Evolutionary conservation across 371 early-diverging fungal species (phyloP).

Genomic region (Mortierella sp.): DNA sequence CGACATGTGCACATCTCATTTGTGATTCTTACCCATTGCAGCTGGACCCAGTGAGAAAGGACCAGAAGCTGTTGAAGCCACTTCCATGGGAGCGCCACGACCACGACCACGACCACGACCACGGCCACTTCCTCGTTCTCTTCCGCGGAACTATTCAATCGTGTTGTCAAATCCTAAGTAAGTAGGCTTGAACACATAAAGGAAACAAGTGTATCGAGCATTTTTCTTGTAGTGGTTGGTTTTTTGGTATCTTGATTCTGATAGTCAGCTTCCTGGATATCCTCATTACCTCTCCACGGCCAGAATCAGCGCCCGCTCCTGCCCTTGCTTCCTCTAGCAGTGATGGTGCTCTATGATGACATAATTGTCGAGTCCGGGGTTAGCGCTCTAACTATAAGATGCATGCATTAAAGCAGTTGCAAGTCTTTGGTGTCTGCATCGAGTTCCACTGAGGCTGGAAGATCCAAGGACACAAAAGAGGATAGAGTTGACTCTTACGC

Average conservation of each 20-base stretch:
- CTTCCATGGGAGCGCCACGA: slow-evolving; percentile 53
- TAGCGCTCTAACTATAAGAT: too few species aligned
- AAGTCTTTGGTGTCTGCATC: too few species aligned
- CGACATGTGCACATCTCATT: neutral
- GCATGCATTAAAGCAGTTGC: too few species aligned
- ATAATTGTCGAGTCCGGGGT: too few species aligned
- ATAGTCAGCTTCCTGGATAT: too few species aligned
- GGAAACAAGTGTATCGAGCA: neutral
- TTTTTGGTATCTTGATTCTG: too few species aligned
- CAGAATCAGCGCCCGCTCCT: slow-evolving; percentile 18
- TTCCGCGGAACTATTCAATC: slow-evolving; percentile 26
- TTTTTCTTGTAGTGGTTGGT: slow-evolving; percentile 1
- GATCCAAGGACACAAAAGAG: too few species aligned
- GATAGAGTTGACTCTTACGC: slow-evolving; percentile 52
- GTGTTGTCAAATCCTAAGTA: neutral
- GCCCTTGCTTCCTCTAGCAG: slow-evolving; percentile 30
- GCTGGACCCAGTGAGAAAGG: slow-evolving; percentile 78
- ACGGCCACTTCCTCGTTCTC: slow-evolving; percentile 58
- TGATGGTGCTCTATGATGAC: slow-evolving; percentile 19
- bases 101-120: slow-evolving; percentile 54
- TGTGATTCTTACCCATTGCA: slow-evolving; percentile 26
- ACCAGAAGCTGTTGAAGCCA: slow-evolving; percentile 67
- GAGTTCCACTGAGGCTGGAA: too few species aligned
- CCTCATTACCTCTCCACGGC: slow-evolving; percentile 20
- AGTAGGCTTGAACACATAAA: slow-evolving; percentile 2